These are phyloP conservation scores for Lepiota venenata DNA, from an alignment of 768 basidiomycete genomes.

Conservation along the genomic window DNA sequence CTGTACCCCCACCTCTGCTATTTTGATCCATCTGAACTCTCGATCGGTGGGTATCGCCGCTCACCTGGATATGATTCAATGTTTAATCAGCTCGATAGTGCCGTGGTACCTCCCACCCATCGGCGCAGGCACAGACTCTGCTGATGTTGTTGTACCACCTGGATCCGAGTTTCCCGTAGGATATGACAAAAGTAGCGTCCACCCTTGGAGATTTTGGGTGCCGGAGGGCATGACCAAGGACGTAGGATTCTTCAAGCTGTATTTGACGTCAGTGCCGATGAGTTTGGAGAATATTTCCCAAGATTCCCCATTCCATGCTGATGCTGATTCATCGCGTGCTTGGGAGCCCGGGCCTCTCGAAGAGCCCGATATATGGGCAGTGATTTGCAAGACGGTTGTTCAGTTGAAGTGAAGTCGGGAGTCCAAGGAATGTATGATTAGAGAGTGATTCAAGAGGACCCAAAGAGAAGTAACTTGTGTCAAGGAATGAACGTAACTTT, in stretches of 20 bases:
- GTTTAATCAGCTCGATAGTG: neutral
- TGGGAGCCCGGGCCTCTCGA: too few relatives aligned
- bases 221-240: constrained; percentile 28
- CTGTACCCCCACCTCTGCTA: constrained; percentile 39
- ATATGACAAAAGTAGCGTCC: constrained; percentile 32
- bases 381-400: neutral
- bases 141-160: constrained; percentile 24
- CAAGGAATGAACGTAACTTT: too few relatives aligned
- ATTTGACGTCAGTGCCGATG: constrained; percentile 31
- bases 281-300: constrained; percentile 32
- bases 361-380: neutral
- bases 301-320: neutral
- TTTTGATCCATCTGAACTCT: constrained; percentile 37
- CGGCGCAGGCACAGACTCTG: constrained; percentile 18
- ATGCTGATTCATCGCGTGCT: too few relatives aligned
- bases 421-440: too few relatives aligned
- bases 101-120: constrained; percentile 24
- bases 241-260: constrained; percentile 42
- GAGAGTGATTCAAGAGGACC: too few relatives aligned
- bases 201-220: constrained; percentile 30
- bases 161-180: constrained; percentile 32
- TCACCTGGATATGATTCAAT: neutral
- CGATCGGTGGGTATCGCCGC: constrained; percentile 25
- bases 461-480: too few relatives aligned
- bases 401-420: neutral